Evolutionary conservation across 306 rosid species (phyloP).

Genomic region (Quercus alba): DNA sequence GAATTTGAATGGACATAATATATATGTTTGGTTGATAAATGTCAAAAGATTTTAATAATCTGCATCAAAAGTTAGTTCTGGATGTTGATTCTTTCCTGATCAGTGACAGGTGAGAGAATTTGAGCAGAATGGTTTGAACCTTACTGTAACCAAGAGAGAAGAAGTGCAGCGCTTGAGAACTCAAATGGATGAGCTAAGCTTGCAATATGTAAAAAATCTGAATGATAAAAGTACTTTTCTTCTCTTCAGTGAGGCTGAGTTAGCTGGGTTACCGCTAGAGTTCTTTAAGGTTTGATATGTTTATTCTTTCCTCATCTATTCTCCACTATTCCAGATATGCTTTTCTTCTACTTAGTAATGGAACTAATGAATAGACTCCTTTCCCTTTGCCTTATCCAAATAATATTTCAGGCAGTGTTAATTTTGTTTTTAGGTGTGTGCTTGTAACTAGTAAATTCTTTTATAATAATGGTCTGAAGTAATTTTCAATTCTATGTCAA

Average conservation of each 20-base stretch:
- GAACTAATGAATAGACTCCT: neutral
- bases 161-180: slow-evolving; percentile 65
- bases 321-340: neutral
- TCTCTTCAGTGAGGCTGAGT: slow-evolving; percentile 58
- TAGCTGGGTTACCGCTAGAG: slow-evolving; percentile 79
- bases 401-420: neutral
- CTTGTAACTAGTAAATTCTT: slow-evolving; percentile 2
- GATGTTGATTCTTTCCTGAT: slow-evolving; percentile 69
- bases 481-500: neutral
- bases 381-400: neutral
- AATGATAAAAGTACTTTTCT: slow-evolving; percentile 57
- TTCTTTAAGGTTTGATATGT: slow-evolving; percentile 63
- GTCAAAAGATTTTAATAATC: neutral
- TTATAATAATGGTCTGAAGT: slow-evolving; percentile 1
- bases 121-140: slow-evolving; percentile 90
- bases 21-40: neutral
- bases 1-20: neutral
- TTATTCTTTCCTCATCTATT: neutral
- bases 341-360: slow-evolving; percentile 10
- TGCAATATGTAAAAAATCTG: slow-evolving; percentile 71
- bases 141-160: slow-evolving; percentile 80
- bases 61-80: slow-evolving; percentile 17
- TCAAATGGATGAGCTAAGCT: slow-evolving; percentile 77
- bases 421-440: slow-evolving; percentile 15
- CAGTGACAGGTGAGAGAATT: slow-evolving; percentile 99